A percentile compares a stretch with the other conserved stretches of the same genome.
phyloP scores from a whole-genome alignment of 2,329 filamentous ascomycete species.

The Chaetomium sp. region DNA sequence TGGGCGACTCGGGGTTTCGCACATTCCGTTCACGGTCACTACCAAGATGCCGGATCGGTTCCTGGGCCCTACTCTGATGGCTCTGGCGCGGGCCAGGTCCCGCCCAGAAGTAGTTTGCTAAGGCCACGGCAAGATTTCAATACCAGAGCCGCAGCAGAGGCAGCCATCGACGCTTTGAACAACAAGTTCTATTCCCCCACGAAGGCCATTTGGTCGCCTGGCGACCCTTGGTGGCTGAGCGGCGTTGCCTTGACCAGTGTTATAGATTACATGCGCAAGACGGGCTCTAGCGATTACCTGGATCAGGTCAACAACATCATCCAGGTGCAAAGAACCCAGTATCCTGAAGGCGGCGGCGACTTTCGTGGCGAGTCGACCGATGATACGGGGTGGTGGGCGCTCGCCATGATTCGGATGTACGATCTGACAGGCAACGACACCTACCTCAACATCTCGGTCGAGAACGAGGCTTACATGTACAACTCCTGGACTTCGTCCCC shows the following conservation, averaged over 20 bases:
- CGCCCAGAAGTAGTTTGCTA: neutral
- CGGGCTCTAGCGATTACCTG: slow-evolving; percentile 39
- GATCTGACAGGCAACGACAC: slow-evolving; percentile 54
- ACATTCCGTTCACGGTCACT: neutral
- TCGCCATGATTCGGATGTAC: slow-evolving; percentile 59
- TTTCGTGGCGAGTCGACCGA: slow-evolving; percentile 51
- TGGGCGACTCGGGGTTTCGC: neutral
- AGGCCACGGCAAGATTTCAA: slow-evolving; percentile 16
- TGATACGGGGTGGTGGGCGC: slow-evolving; percentile 66
- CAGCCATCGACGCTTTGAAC: slow-evolving; percentile 43
- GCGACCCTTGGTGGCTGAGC: slow-evolving; percentile 45
- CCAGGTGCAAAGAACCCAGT: slow-evolving; percentile 41
- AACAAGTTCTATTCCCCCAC: slow-evolving; percentile 40
- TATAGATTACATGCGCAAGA: slow-evolving; percentile 43
- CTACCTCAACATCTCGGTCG: slow-evolving; percentile 57
- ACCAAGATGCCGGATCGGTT: neutral
- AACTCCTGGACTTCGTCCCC: slow-evolving; percentile 49
- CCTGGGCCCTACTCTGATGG: neutral
- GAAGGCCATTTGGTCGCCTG: slow-evolving; percentile 41
- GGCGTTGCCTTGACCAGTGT: slow-evolving; percentile 43
- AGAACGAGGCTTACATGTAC: slow-evolving; percentile 60
- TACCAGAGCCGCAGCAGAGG: slow-evolving; percentile 25
- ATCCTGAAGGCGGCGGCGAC: slow-evolving; percentile 43
- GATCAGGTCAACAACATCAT: slow-evolving; percentile 39
- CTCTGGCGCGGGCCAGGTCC: neutral